Evolutionary conservation across 2,329 filamentous ascomycete genomes (phyloP).

Genomic region (Neocucurbitaria cava): DNA sequence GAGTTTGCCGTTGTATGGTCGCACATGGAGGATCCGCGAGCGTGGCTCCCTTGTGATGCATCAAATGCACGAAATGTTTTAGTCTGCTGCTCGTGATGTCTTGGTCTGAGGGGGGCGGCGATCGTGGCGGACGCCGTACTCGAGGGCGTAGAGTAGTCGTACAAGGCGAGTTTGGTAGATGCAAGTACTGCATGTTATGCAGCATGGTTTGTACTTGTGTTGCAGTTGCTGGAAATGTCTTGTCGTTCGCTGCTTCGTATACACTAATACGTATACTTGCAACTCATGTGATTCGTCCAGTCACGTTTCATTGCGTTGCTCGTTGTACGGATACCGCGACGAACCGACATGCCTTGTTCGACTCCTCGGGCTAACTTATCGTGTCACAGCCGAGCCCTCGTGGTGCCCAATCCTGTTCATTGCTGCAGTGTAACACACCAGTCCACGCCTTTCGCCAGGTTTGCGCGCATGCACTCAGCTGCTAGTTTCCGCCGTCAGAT

Average conservation of each 20-base stretch:
- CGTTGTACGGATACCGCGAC: too few species aligned
- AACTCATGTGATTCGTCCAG: too few species aligned
- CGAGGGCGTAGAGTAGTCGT: neutral
- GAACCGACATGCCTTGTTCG: too few species aligned
- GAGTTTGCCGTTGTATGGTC: constrained; percentile 3
- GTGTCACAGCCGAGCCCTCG: constrained; percentile 23
- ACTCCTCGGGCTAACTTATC: neutral
- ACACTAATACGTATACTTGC: too few species aligned
- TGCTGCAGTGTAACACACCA: constrained; percentile 44
- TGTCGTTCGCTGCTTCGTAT: neutral
- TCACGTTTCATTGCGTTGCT: too few species aligned
- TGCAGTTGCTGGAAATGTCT: neutral
- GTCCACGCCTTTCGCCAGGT: constrained; percentile 37
- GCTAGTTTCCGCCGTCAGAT: constrained; percentile 48
- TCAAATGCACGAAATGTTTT: neutral
- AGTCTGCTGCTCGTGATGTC: neutral
- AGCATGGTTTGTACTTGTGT: neutral
- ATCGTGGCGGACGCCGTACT: neutral
- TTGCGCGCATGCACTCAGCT: constrained; percentile 32
- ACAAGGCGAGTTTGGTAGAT: neutral
- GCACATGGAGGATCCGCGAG: constrained; percentile 2
- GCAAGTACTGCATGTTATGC: neutral
- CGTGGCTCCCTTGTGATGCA: constrained; percentile 1
- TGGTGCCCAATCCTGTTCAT: constrained; percentile 22
- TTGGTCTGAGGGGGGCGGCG: constrained; percentile 10